Evolutionary conservation across 139 green algal species (phyloP), one percentile per base, ranked within the genome.

Genomic region (Axilococcus clingmanii): DNA sequence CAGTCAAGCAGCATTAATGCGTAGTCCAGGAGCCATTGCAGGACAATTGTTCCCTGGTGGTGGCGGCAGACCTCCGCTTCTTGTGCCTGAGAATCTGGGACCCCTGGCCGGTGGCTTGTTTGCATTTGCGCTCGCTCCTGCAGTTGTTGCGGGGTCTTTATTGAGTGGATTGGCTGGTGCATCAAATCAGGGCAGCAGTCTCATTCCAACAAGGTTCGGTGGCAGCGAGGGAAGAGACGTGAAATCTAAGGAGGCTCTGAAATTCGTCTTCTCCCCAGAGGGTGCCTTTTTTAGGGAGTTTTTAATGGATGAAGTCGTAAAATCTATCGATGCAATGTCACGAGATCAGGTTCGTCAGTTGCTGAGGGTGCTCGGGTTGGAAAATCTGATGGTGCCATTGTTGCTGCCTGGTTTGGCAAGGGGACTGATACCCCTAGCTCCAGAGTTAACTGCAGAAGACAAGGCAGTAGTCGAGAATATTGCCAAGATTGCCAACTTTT

Each of bases 201-300:
- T 19, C 20, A 35, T 20, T 31, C 29, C n/a, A 7, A 22, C 23
- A 36, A n/a, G n/a, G n/a, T n/a, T n/a, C n/a, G n/a, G n/a, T n/a
- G n/a, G n/a, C n/a, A 8, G 8, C 41, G 4, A 16, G 20, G 33
- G 57, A 14, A 11, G 25, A 15, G 38, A 38, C 33, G 24, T 33
- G 1, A 55, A 41, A 40, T 72, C 76, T 27, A 62, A 80, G 1
- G 76, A 87, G 48, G 74, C 80, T 5, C 64, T 93, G 12, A 63
- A 65, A 52, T 94, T 94, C 40, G 36, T 94, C 36, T 55, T 94
- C 4, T 78, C 74, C 16, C 59, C 65, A 1, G 74, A 95, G 57
- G 91, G 91, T 52, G 37, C 41, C 15, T 88, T 94, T 58, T 97
- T 99, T 80, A 68, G 92, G 9, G 74, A 91, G 16, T 96, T 99